These are phyloP conservation scores for Fusarium hostae DNA, from an alignment of 2,329 filamentous ascomycete species.

Conservation along the genomic window DNA sequence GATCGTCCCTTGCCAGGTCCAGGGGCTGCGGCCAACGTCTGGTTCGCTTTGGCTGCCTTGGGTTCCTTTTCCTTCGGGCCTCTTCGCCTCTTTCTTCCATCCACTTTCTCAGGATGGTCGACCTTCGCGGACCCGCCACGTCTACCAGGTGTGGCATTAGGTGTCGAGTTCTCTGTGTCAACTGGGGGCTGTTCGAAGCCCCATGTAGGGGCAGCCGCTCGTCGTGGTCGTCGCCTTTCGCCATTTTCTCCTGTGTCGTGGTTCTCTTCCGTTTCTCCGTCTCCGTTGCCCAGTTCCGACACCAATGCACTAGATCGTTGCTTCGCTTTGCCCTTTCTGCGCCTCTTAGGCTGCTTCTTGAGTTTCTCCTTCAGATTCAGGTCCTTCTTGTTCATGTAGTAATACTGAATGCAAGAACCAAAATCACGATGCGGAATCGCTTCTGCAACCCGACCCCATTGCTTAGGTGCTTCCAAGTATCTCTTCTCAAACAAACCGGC, in stretches of 20 bases:
- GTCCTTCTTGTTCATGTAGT: constrained; percentile 82
- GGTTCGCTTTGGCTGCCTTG: constrained; percentile 54
- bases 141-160: constrained; percentile 66
- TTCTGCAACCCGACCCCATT: constrained; percentile 82
- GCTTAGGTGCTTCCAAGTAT: constrained; percentile 81
- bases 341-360: constrained; percentile 70
- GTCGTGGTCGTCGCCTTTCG: constrained; percentile 69
- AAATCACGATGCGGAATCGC: constrained; percentile 75
- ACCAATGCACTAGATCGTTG: constrained; percentile 72
- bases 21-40: constrained; percentile 61
- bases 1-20: constrained; percentile 60
- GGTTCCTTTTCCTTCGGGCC: constrained; percentile 54
- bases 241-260: constrained; percentile 69
- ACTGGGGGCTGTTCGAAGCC: constrained; percentile 68
- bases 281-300: constrained; percentile 71
- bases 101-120: constrained; percentile 59
- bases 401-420: constrained; percentile 85
- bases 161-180: constrained; percentile 70
- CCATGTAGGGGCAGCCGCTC: constrained; percentile 77
- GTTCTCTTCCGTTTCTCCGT: constrained; percentile 66
- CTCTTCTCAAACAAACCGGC: constrained; percentile 76
- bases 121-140: constrained; percentile 59
- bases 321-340: constrained; percentile 68
- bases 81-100: constrained; percentile 54
- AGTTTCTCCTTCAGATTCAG: constrained; percentile 81